Evolutionary conservation across 2,329 filamentous ascomycete species (phyloP).

Genomic region (Xylariaceae sp.): DNA sequence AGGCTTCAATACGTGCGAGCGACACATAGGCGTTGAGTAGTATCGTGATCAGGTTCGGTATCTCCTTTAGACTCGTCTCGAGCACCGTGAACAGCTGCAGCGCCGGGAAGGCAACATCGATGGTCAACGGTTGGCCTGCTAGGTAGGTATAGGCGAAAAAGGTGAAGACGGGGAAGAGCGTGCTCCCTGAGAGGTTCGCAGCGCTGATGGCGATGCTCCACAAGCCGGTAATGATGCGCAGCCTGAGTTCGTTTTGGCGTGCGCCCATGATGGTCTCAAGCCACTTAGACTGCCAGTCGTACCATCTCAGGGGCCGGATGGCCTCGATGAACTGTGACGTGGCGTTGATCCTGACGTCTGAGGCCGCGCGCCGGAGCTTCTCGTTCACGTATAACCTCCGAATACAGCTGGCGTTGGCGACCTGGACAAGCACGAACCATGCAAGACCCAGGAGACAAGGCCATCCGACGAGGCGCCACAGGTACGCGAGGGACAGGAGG

Average conservation of each 20-base stretch:
- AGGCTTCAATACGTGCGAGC: constrained; percentile 73
- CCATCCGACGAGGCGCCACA: constrained; percentile 75
- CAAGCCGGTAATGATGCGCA: constrained; percentile 58
- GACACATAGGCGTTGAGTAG: constrained; percentile 80
- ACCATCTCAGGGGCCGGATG: constrained; percentile 74
- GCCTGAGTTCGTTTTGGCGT: constrained; percentile 60
- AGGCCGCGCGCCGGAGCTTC: constrained; percentile 62
- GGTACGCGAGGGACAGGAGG: constrained; percentile 65
- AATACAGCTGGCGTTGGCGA: constrained; percentile 63
- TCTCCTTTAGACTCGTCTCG: constrained; percentile 64
- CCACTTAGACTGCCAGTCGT: constrained; percentile 77
- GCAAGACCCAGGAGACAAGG: constrained; percentile 69
- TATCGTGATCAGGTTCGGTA: constrained; percentile 70
- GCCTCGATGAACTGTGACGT: constrained; percentile 84
- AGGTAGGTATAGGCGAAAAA: constrained; percentile 77
- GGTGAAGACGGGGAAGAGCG: constrained; percentile 71
- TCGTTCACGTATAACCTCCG: constrained; percentile 63
- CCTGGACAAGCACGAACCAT: constrained; percentile 63
- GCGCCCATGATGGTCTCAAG: constrained; percentile 62
- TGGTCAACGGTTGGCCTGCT: constrained; percentile 60
- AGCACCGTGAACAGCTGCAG: constrained; percentile 75
- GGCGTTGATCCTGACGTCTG: constrained; percentile 72
- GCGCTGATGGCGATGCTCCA: constrained; percentile 60
- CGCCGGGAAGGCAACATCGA: constrained; percentile 83
- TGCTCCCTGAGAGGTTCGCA: constrained; percentile 65